A percentile compares a stretch with the other conserved stretches of the same genome.
phyloP scores from a whole-genome alignment of 2,329 filamentous ascomycete genomes.

The Colletotrichum navitas region DNA sequence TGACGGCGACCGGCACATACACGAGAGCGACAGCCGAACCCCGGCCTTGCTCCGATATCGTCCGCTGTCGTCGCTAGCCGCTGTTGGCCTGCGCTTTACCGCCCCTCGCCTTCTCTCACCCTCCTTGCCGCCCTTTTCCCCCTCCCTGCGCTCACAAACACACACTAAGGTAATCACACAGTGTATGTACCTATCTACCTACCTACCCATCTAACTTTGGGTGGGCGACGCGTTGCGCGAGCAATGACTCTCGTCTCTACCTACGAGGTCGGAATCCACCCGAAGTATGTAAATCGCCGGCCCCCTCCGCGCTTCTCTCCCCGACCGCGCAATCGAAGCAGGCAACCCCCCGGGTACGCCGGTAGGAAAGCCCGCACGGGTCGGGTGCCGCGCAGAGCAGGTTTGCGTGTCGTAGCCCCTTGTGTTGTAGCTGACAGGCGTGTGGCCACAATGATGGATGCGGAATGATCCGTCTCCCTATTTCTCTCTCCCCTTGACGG shows the following conservation, averaged over 20 bases:
- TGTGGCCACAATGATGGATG: neutral
- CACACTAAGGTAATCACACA: neutral
- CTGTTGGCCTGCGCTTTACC: neutral
- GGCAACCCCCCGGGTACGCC: slow-evolving; percentile 28
- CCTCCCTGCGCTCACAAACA: neutral
- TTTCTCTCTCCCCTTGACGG: neutral
- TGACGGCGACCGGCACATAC: slow-evolving; percentile 18
- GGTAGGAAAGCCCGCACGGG: slow-evolving; percentile 13
- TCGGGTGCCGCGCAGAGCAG: slow-evolving; percentile 24
- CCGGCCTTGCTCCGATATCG: slow-evolving; percentile 44
- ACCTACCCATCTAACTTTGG: neutral
- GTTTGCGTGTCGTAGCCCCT: slow-evolving; percentile 11
- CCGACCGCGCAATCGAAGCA: slow-evolving; percentile 24
- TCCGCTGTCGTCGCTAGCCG: slow-evolving; percentile 23
- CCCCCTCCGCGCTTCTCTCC: slow-evolving; percentile 20
- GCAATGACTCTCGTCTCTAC: slow-evolving; percentile 1
- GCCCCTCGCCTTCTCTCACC: slow-evolving; percentile 15
- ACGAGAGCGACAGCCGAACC: slow-evolving; percentile 6
- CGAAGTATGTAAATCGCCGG: slow-evolving; percentile 16
- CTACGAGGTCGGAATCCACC: slow-evolving; percentile 21
- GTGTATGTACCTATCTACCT: neutral
- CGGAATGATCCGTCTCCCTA: neutral
- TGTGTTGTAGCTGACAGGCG: neutral
- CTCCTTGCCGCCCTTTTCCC: neutral
- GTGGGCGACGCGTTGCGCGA: neutral